Base-by-base conservation (phyloP, 2,329 filamentous ascomycete genomes). In the Colletotrichum caudatum region DNA sequence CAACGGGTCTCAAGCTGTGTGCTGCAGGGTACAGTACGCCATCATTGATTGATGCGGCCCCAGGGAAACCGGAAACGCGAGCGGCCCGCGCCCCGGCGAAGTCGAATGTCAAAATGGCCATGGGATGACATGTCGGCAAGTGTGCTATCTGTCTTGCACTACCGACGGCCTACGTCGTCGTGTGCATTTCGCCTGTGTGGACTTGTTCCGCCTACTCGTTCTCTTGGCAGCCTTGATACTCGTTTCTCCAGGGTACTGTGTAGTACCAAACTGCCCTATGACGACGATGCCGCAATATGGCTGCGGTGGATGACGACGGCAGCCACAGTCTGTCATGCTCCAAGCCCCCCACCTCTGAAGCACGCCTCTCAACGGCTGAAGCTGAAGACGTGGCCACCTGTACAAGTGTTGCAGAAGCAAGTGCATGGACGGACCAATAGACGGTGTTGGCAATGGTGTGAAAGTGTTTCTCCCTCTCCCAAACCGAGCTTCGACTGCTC, bases 281-380 rank as follows among this genome's bases (percentile, higher is more conserved):
- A 69, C 58, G 69, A 69, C 53, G 35, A 53, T 39, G 44, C 69
- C 33, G 46, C 65, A 64, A 39, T n/a, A 68, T 58, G 39, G 39
- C 59, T 41, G 33, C 11, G 46, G 29, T n/a, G 37, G 59, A 69
- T 71, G 69, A 71, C 59, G 69, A 71, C 65, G 51, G 58, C 69
- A 71, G 69, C 65, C 65, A 64, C 54, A 60, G 44, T n/a, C 41
- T 63, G 53, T 41, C 57, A 62, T 23, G 54, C 44, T 68, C 26
- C 53, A 62, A 66, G 46, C 39, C 44, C 59, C 20, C n/a, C n/a
- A 11, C 41, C 41, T 44, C 39, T 20, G 18, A 29, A 16, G 14
- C 37, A 33, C 23, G 37, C 37, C 62, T 35, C 37, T 12, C 50
- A 58, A 62, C 44, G 37, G 57, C 48, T 41, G 5, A 35, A 62